Evolutionary conservation across 2,329 filamentous ascomycete genomes (phyloP), one percentile per base, ranked within the genome.

Genomic region (Periconia sp.): DNA sequence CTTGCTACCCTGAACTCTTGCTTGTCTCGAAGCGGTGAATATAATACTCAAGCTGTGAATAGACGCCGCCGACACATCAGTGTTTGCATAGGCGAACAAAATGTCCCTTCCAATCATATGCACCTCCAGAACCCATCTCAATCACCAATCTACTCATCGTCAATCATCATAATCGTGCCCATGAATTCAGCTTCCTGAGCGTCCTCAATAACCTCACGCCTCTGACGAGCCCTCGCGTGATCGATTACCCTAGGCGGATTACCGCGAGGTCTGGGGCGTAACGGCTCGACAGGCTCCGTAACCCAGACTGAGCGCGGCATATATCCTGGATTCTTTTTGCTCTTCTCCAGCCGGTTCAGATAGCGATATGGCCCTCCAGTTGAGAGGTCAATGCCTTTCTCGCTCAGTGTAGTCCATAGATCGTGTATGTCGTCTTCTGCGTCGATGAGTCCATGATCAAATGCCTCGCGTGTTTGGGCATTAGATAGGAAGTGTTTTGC

Each of bases 381-480:
- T 20, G 37, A 19, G 17, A 19, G 6, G 10, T 19, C 15, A 35
- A 48, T 30, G 6, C 30, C 27, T 20, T 33, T 35, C 7, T 6
- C 13, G 15, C 19, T 20, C n/a, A 47, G 10, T 3, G 31, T 30
- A 11, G 11, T 35, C 23, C 43, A 41, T 0, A 70, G 52, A 41
- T 71, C 60, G 0, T 44, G 13, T 0, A 70, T 42, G 0, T 65
- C 56, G 2, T 70, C 65, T 20, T 70, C 66, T 0, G 61, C 56
- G 15, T 44, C 47, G 17, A 72, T 65, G 2, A 65, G 27, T 0
- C 65, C 65, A 2, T 63, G 9, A 14, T 70, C 64, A 13, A 62
- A 71, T 0, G 68, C 69, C 30, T 69, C 60, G 0, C 67, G 46
- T 0, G 62, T 64, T 15, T 57, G 27, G 0, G 52, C 55, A 10